phyloP scores from a whole-genome alignment of 495 filamentous ascomycete species.

The Staphylotrichum longicolle region DNA sequence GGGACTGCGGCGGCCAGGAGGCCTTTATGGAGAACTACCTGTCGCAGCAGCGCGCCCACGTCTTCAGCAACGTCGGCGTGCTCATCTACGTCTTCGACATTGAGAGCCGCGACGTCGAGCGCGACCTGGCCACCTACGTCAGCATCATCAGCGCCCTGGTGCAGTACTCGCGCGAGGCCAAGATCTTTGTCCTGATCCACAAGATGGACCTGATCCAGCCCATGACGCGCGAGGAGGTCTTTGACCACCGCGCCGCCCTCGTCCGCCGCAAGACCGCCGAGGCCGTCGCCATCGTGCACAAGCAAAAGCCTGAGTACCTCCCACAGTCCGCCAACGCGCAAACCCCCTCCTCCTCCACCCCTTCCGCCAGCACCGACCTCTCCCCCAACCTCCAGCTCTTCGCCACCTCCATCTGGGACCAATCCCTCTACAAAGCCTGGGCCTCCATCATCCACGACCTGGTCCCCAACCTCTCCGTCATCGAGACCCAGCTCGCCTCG shows the following conservation, averaged over 20 bases:
- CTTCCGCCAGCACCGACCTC: slow-evolving; percentile 34
- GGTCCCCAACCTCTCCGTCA: slow-evolving; percentile 86
- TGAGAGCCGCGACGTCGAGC: slow-evolving; percentile 86
- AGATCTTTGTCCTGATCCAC: slow-evolving; percentile 91
- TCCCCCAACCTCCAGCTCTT: slow-evolving; percentile 70
- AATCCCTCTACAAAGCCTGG: slow-evolving; percentile 97
- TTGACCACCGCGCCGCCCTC: slow-evolving; percentile 69
- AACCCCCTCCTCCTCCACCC: slow-evolving; percentile 13
- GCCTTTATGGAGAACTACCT: slow-evolving; percentile 99
- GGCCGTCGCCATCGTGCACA: slow-evolving; percentile 51
- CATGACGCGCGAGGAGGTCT: slow-evolving; percentile 71
- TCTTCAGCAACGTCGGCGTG: slow-evolving; percentile 94
- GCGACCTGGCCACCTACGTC: slow-evolving; percentile 85
- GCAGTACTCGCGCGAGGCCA: slow-evolving; percentile 79
- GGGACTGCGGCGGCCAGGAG: slow-evolving; percentile 99
- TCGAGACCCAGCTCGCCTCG: slow-evolving; percentile 75
- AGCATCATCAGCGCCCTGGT: slow-evolving; percentile 79
- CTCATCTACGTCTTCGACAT: slow-evolving; percentile 99
- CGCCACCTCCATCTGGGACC: slow-evolving; percentile 97
- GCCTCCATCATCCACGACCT: slow-evolving; percentile 94
- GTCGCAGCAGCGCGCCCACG: slow-evolving; percentile 85
- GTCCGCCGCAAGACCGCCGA: slow-evolving; percentile 73
- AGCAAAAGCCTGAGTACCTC: slow-evolving; percentile 27
- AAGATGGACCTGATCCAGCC: slow-evolving; percentile 97
- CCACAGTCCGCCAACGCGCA: slow-evolving; percentile 18